These are phyloP conservation scores for Aspergillus fructus DNA, from an alignment of 2,329 filamentous ascomycete species.

Conservation along the genomic window DNA sequence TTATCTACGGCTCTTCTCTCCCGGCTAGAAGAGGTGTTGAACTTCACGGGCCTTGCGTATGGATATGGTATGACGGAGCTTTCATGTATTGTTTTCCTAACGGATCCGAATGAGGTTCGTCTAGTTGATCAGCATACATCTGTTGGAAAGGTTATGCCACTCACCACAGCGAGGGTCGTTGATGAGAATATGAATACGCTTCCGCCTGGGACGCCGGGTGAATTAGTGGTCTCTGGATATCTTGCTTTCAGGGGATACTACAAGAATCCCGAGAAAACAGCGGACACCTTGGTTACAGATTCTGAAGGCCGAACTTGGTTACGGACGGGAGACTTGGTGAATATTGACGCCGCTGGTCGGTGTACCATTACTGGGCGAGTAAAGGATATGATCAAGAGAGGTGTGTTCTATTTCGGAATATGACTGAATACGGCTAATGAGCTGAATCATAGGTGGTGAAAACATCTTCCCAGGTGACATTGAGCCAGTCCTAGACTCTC, in stretches of 20 bases:
- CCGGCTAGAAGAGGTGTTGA: neutral
- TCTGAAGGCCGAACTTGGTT: constrained; percentile 56
- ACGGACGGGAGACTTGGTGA: constrained; percentile 57
- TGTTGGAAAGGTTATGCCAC: constrained; percentile 55
- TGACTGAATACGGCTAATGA: neutral
- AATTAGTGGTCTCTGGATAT: constrained; percentile 71
- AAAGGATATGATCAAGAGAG: constrained; percentile 73
- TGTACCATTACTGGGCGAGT: constrained; percentile 69
- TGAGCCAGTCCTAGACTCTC: constrained; percentile 63
- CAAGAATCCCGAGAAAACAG: constrained; percentile 43
- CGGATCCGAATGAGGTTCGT: neutral
- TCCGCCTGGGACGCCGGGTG: constrained; percentile 64
- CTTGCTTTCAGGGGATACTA: constrained; percentile 56
- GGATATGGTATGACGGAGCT: constrained; percentile 13
- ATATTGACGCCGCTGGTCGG: constrained; percentile 56
- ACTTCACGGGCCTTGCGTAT: neutral
- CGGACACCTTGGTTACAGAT: constrained; percentile 65
- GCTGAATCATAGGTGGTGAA: constrained; percentile 48
- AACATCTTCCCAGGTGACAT: constrained; percentile 69
- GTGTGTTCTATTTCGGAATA: no score
- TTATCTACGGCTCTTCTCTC: constrained; percentile 1
- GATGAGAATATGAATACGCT: constrained; percentile 61
- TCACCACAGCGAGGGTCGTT: constrained; percentile 73
- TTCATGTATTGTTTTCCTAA: neutral
- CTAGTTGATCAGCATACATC: neutral